Evolutionary conservation across 2,329 filamentous ascomycete species (phyloP).

Genomic region (Drechslerella dactyloides): DNA sequence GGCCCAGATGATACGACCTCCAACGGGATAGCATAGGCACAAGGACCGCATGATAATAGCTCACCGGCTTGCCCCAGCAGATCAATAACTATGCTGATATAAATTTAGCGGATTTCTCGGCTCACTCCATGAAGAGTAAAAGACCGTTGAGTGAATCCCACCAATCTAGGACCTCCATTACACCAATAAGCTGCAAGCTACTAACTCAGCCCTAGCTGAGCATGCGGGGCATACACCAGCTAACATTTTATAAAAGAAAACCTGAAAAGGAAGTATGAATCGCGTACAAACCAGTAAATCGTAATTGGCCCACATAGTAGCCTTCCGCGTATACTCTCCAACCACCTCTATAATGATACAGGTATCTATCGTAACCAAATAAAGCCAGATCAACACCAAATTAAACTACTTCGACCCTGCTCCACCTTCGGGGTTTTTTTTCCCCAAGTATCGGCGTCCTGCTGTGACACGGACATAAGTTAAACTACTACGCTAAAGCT

Average conservation of each 20-base stretch:
- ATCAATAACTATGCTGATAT: slow-evolving; percentile 16
- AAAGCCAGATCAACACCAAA: neutral
- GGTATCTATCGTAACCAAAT: neutral
- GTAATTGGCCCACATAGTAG: neutral
- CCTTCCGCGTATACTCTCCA: neutral
- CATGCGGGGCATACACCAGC: too few species aligned
- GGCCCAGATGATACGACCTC: slow-evolving; percentile 16
- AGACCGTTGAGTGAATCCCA: slow-evolving; percentile 6
- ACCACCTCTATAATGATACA: neutral
- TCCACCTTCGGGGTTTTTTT: neutral
- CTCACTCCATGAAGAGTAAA: too few species aligned
- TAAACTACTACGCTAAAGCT: neutral
- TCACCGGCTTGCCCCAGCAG: neutral
- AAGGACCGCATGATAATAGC: slow-evolving; percentile 18
- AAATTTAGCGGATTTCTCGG: slow-evolving; percentile 13
- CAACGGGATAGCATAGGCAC: slow-evolving; percentile 16
- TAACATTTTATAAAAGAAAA: too few species aligned
- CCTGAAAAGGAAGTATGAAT: slow-evolving; percentile 8
- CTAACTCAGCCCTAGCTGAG: too few species aligned
- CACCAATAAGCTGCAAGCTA: too few species aligned
- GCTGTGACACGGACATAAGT: neutral
- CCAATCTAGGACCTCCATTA: slow-evolving; percentile 1
- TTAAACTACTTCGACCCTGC: neutral
- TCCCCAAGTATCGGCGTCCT: neutral
- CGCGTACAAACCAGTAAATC: slow-evolving; percentile 4